Base-by-base conservation (phyloP, 2,329 filamentous ascomycete genomes). In the Colletotrichum tamarilloi region DNA sequence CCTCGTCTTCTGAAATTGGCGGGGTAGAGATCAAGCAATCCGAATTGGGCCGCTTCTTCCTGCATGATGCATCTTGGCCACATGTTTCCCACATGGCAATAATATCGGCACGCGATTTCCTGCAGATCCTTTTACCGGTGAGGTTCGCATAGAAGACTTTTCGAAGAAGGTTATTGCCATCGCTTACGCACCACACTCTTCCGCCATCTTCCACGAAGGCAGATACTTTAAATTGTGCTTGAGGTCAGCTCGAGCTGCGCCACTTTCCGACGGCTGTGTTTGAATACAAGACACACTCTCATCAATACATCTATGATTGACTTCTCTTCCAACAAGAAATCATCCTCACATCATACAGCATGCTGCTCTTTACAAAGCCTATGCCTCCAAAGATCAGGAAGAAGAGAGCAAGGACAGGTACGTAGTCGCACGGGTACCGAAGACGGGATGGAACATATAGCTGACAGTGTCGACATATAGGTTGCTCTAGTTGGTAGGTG, bases 401-500 rank as follows among this genome's bases (percentile, higher is more conserved):
- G 11, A 56, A 56, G 53, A 56, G 53, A 56, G 26, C 53, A 22
- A 56, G 53, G 14, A 56, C 53, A 56, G 53, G 53, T 56, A 24
- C 6, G 53, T 56, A 26, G 53, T 28, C 53, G 3, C 11, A 11
- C n/a, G 22, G 53, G 22, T 56, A 3, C 42, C 19, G 42, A 22
- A 19, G 19, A 49, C 19, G 42, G 42, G 42, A 49, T 49, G 19
- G 19, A 49, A 22, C 53, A 56, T 56, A 28, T n/a, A 56, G 53
- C 53, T 56, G 26, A 56, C 53, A 24, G 8, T 28, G 12, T 56
- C 12, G 53, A 24, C 52, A 68, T 76, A 75, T 77, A 89, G 87
- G 87, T 68, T 88, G 87, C 78, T 84, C 82, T 62, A 86, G 82
- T 77, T 89, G 87, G 87, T 88, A 83, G 76, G 87, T 83, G 42